Conservation (phyloP, 2,329 filamentous ascomycete species). For the Ceratocystis lukuohia region DNA sequence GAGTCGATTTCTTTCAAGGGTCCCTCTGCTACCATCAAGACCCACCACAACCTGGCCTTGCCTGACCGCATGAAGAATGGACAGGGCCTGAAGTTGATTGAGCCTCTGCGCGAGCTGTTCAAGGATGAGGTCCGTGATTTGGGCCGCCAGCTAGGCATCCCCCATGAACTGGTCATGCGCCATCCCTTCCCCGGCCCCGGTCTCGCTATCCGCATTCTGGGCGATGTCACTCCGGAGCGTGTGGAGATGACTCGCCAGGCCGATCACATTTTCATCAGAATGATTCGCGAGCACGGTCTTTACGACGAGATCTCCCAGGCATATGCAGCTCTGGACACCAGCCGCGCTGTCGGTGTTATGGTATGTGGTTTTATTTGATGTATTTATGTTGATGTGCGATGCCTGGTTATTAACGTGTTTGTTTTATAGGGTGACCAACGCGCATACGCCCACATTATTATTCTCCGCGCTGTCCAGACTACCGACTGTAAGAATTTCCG, state of each 20-base stretch:
- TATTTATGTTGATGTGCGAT: constrained; percentile 11
- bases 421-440: constrained; percentile 47
- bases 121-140: constrained; percentile 44
- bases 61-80: constrained; percentile 40
- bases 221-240: constrained; percentile 67
- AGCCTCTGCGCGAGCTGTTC: constrained; percentile 68
- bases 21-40: constrained; percentile 38
- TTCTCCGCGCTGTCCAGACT: constrained; percentile 34
- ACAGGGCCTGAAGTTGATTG: constrained; percentile 50
- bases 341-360: constrained; percentile 20
- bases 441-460: constrained; percentile 33
- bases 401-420: background rate
- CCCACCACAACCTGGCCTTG: constrained; percentile 60
- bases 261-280: constrained; percentile 61
- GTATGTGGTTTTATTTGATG: constrained; percentile 9
- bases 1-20: constrained; percentile 38
- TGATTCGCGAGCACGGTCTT: constrained; percentile 58
- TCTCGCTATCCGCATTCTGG: constrained; percentile 67
- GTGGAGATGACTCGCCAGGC: constrained; percentile 68
- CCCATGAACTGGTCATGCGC: constrained; percentile 26
- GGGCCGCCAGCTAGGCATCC: constrained; percentile 26
- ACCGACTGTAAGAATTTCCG: constrained; percentile 22
- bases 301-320: constrained; percentile 43
- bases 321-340: constrained; percentile 20
- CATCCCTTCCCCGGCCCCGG: constrained; percentile 32